phyloP scores from a whole-genome alignment of 768 basidiomycete genomes.

The Tulasnella sp. region DNA sequence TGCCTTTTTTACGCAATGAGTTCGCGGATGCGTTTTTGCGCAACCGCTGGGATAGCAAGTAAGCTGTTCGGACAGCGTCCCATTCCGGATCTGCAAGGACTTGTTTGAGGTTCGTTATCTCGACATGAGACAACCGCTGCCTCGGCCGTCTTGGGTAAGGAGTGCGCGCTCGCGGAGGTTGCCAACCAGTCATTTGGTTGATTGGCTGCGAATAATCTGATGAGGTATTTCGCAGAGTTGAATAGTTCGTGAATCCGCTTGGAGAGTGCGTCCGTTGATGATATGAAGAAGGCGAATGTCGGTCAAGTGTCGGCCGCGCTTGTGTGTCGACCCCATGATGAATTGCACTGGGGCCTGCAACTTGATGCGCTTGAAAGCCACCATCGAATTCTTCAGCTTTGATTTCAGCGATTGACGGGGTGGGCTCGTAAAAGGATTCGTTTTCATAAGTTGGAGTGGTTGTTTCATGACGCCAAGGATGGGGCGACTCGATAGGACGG shows the following conservation, averaged over 20 bases:
- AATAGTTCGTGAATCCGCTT: not conserved
- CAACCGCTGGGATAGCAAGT: not conserved
- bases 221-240: not conserved
- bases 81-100: not conserved
- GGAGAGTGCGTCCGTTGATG: not conserved
- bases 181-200: not conserved
- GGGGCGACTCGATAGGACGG: not conserved
- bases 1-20: not conserved
- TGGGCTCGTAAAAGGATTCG: not conserved
- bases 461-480: not conserved
- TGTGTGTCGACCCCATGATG: not conserved
- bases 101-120: not conserved
- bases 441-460: not conserved
- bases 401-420: not conserved
- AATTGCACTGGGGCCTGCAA: not conserved
- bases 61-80: not conserved
- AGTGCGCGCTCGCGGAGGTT: not conserved
- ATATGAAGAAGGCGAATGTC: not conserved
- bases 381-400: not conserved
- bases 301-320: not conserved
- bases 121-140: not conserved
- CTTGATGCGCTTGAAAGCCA: not conserved
- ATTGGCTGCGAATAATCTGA: not conserved
- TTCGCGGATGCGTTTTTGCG: not conserved
- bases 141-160: not conserved